These are phyloP conservation scores for Cladosporium sp. DNA, from an alignment of 2,329 filamentous ascomycete genomes.

Conservation along the genomic window DNA sequence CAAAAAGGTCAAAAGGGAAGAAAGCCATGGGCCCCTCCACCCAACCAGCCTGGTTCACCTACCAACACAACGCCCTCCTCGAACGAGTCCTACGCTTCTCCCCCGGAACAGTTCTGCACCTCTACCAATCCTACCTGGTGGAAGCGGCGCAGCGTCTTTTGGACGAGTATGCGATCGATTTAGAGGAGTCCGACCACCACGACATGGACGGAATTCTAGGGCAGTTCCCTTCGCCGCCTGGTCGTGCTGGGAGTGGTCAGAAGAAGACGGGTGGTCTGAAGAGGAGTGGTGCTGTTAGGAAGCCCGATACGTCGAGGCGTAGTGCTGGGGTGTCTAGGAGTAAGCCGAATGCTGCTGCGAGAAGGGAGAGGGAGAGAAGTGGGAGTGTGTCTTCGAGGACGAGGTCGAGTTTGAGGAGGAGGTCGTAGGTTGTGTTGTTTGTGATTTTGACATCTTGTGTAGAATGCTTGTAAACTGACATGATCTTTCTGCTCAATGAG, in stretches of 20 bases:
- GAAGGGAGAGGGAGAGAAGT: not conserved
- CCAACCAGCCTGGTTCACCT: not conserved
- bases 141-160: not conserved
- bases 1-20: too few relatives aligned
- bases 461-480: not conserved
- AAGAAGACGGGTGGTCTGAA: not conserved
- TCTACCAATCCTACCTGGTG: constrained; percentile 1
- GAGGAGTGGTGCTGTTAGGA: not conserved
- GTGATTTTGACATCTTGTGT: not conserved
- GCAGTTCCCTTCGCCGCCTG: too few relatives aligned
- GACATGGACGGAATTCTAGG: too few relatives aligned
- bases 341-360: not conserved
- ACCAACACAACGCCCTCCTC: not conserved
- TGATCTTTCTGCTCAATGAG: too few relatives aligned
- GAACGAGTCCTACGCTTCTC: not conserved
- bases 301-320: not conserved
- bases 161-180: not conserved
- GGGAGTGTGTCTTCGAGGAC: constrained; percentile 2
- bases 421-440: not conserved
- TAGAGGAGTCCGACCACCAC: not conserved
- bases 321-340: not conserved
- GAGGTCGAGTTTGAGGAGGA: not conserved
- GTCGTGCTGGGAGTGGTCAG: too few relatives aligned
- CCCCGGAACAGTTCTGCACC: not conserved
- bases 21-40: too few relatives aligned